Evolutionary conservation across 2,329 filamentous ascomycete species (phyloP).

Genomic region (Coniella lustricola): DNA sequence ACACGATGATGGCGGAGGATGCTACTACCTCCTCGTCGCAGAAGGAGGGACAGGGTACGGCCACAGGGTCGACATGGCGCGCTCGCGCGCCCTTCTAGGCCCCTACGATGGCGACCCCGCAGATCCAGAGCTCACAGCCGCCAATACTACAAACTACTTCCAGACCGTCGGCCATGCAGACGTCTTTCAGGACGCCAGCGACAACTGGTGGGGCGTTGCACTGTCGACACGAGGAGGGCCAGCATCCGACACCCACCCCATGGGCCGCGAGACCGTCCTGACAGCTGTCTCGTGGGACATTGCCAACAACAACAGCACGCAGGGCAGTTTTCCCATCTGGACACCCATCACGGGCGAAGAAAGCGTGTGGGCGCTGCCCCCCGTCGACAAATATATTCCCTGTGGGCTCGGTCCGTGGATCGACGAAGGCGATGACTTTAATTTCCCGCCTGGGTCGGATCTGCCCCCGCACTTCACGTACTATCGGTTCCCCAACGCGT

Average conservation of each 20-base stretch:
- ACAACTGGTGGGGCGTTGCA: slow-evolving; percentile 36
- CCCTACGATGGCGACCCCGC: slow-evolving; percentile 35
- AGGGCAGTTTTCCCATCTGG: slow-evolving; percentile 29
- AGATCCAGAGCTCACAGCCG: slow-evolving; percentile 41
- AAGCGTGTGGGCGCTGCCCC: slow-evolving; percentile 20
- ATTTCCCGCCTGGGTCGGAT: slow-evolving; percentile 28
- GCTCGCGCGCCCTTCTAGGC: slow-evolving; percentile 33
- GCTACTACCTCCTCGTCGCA: slow-evolving; percentile 46
- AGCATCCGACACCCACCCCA: slow-evolving; percentile 31
- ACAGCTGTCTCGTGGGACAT: slow-evolving; percentile 30
- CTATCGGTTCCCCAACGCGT: slow-evolving; percentile 44
- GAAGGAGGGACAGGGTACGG: slow-evolving; percentile 43
- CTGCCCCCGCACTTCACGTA: slow-evolving; percentile 49
- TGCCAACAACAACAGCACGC: too few relatives aligned
- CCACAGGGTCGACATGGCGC: slow-evolving; percentile 43
- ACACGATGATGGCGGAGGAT: slow-evolving; percentile 28
- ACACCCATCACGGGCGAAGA: slow-evolving; percentile 27
- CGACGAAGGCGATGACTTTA: slow-evolving; percentile 22
- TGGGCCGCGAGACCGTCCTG: slow-evolving; percentile 37
- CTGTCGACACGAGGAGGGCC: slow-evolving; percentile 34
- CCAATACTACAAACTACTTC: slow-evolving; percentile 36
- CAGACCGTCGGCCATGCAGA: slow-evolving; percentile 52
- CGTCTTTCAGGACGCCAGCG: slow-evolving; percentile 41
- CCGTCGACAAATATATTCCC: slow-evolving; percentile 15
- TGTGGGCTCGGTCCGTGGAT: slow-evolving; percentile 22